Evolutionary conservation across 495 filamentous ascomycete genomes (phyloP).

Genomic region (Penicillium coprophilum): DNA sequence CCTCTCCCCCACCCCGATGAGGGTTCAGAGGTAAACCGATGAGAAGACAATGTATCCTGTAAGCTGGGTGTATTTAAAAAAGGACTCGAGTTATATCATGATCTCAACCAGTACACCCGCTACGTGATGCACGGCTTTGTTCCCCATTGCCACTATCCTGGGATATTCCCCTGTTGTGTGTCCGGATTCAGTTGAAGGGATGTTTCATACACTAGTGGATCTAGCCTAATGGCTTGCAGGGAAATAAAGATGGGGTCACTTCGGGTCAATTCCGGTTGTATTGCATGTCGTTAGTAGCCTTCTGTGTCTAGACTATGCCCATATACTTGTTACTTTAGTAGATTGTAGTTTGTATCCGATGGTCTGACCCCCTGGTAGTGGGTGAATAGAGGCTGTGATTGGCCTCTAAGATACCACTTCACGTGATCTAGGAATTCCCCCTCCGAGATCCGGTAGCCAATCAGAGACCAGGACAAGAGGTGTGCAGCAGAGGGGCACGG

Average conservation of each 20-base stretch:
- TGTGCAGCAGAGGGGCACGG: slow-evolving; percentile 39
- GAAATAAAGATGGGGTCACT: neutral
- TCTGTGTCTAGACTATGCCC: neutral
- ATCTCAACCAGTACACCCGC: slow-evolving; percentile 1
- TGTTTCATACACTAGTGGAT: slow-evolving; percentile 1
- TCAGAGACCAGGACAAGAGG: slow-evolving; percentile 17
- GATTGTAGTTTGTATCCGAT: slow-evolving; percentile 1
- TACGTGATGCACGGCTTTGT: neutral
- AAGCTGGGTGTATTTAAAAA: neutral
- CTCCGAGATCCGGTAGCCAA: slow-evolving; percentile 31
- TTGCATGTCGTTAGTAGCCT: neutral
- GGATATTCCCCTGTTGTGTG: slow-evolving; percentile 1
- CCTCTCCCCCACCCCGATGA: slow-evolving; percentile 2
- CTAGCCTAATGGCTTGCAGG: slow-evolving; percentile 2
- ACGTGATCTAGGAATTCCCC: slow-evolving; percentile 33
- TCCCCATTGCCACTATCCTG: neutral
- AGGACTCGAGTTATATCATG: neutral
- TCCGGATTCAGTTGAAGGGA: neutral
- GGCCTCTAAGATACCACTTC: neutral
- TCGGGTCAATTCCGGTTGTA: neutral
- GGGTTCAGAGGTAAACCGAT: slow-evolving; percentile 5
- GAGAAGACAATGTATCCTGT: neutral
- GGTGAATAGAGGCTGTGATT: slow-evolving; percentile 2
- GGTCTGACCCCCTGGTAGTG: slow-evolving; percentile 3
- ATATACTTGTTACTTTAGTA: neutral